Percentiles rank a stretch among this genome's conserved stretches.
phyloP scores from a whole-genome alignment of 2,329 filamentous ascomycete genomes.

The Sporothrix schenckii region DNA sequence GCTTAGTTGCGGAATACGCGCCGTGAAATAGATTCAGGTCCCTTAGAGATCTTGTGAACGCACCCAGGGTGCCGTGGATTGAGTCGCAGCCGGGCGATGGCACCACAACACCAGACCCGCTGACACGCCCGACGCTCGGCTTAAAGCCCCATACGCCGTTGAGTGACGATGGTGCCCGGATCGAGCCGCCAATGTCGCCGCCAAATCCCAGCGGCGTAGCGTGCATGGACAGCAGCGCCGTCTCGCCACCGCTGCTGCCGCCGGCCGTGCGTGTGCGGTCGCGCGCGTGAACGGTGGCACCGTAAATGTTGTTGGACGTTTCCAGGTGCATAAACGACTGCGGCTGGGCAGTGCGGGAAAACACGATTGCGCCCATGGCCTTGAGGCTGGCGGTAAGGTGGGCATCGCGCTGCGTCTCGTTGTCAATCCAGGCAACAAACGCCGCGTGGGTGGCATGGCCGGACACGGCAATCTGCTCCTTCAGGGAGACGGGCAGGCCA shows the following conservation, averaged over 20 bases:
- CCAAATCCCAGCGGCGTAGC: background rate
- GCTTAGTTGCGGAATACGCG: background rate
- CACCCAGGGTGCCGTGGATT: background rate
- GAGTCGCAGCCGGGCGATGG: conserved; percentile 5
- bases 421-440: conserved; percentile 9
- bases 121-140: conserved; percentile 1
- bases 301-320: conserved; percentile 7
- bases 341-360: background rate
- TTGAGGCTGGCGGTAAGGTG: background rate
- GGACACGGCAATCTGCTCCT: background rate
- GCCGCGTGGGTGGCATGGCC: background rate
- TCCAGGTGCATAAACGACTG: conserved; percentile 5
- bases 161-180: background rate
- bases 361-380: conserved; percentile 2
- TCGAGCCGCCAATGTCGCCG: conserved; percentile 4
- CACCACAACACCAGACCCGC: background rate
- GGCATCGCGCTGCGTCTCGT: background rate
- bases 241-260: conserved; percentile 1
- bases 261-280: background rate
- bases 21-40: background rate
- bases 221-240: background rate
- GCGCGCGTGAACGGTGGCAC: background rate
- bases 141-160: conserved; percentile 5
- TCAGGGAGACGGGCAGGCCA: background rate
- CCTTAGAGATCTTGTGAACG: background rate